Base-by-base conservation (phyloP, 2,329 filamentous ascomycete species). In the Cladosporium sp. region DNA sequence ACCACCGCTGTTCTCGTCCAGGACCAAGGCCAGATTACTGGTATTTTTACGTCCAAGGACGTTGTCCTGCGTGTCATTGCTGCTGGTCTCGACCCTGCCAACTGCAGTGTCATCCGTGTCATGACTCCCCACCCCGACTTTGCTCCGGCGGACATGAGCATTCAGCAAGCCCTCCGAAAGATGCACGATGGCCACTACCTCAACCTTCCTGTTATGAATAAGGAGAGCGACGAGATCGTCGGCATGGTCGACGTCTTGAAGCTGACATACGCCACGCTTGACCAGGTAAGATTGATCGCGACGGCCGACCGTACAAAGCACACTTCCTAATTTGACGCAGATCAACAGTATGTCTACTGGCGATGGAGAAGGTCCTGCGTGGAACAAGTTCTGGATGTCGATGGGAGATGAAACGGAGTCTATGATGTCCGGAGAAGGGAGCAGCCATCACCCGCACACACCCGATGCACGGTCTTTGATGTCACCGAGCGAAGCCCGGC, bases 141-240 rank as follows among this genome's bases (percentile, higher is more conserved):
- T 80, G 93, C 93, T 53, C 91, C 93, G 31, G 89, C 95, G 76
- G 92, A 97, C 71, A 97, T 98, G 93, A 97, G 85, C 71, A 97
- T 98, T 67, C 93, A 98, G 74, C 89, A 92, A 61, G 93, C 93
- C 65, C 82, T 98, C 51, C 86, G 93, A 64, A 98, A 98, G 79
- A 98, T 98, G 93, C 93, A 98, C 70, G 92, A 98, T 75, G 93
- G 93, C 11, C 93, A 98, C 72, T 98, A 98, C 71, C 83, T 98
- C 52, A 98, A 98, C 70, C 77, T 98, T 42, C 93, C 93, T 8
- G 93, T 98, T 58, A 98, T 98, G 93, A 96, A 96, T 71, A 64
- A 66, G 49, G 90, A 95, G 60, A 80, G 82, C 57, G 93, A 92
- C 59, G 93, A 98, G 72, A 98, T 98, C 66, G 93, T 98, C 54